Evolutionary conservation across 192 early-diverging fungal genomes (phyloP).

Genomic region (Coemansia sp.): DNA sequence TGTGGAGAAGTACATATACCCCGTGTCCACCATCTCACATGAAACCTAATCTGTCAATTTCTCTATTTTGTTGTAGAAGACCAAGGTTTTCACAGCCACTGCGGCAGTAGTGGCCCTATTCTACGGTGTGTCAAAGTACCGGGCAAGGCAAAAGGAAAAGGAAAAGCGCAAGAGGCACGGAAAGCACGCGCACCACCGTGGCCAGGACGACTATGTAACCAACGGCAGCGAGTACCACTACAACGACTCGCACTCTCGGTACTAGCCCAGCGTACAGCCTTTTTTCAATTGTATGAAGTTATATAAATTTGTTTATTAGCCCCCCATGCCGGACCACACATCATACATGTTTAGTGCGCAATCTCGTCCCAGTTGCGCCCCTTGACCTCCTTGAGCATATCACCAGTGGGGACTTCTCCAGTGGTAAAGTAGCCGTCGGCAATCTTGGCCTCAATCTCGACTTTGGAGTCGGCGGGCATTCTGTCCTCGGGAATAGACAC

Average conservation of each 20-base stretch:
- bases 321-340: no score
- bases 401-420: constrained; percentile 56
- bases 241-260: not conserved
- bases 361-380: constrained; percentile 82
- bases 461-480: constrained; percentile 85
- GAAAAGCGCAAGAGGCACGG: constrained; percentile 12
- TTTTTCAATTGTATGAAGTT: not conserved
- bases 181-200: constrained; percentile 14
- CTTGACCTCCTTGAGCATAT: constrained; percentile 65
- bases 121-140: constrained; percentile 17
- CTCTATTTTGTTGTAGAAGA: constrained; percentile 33
- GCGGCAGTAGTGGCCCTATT: constrained; percentile 14
- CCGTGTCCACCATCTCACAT: not conserved
- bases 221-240: not conserved
- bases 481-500: constrained; percentile 84
- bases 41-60: no score
- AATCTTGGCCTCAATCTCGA: constrained; percentile 97
- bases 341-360: no score
- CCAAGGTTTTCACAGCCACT: constrained; percentile 14
- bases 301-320: not conserved
- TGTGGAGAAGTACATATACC: not conserved
- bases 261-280: no score
- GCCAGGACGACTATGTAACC: not conserved
- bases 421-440: constrained; percentile 92
- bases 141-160: constrained; percentile 13